Conservation (phyloP, 2,329 filamentous ascomycete genomes). For the Fusarium bulbicola region DNA sequence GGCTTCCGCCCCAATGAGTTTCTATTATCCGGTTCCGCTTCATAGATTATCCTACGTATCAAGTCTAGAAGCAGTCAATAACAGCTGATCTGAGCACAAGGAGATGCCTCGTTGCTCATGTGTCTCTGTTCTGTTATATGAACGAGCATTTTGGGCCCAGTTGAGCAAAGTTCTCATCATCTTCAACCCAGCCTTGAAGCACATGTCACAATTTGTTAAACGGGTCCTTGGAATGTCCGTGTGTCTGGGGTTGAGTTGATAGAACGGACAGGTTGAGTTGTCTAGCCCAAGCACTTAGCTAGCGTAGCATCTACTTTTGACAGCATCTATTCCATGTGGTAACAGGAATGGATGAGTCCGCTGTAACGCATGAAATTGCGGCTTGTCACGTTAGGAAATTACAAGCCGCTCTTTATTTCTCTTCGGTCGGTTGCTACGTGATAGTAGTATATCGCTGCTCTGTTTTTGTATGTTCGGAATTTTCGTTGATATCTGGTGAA, state of each 20-base stretch:
- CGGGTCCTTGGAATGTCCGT: constrained; percentile 13
- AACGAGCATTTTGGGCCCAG: not conserved
- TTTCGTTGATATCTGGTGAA: not conserved
- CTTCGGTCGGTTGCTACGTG: not conserved
- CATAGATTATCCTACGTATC: constrained; percentile 1
- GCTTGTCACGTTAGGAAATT: not conserved
- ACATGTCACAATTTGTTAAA: constrained; percentile 1
- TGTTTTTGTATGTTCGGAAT: not conserved
- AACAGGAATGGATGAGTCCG: not conserved
- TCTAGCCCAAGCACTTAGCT: not conserved
- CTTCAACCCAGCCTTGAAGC: not conserved
- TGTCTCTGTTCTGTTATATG: not conserved
- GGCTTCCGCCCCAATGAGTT: not conserved
- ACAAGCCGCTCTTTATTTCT: not conserved
- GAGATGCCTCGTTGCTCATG: constrained; percentile 8
- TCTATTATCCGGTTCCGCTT: constrained; percentile 17
- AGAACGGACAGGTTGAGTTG: constrained; percentile 8
- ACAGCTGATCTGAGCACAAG: constrained; percentile 31
- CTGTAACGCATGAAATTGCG: not conserved
- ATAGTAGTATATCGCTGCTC: not conserved
- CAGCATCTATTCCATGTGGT: constrained; percentile 4
- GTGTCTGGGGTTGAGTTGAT: constrained; percentile 17
- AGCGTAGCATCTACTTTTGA: constrained; percentile 3
- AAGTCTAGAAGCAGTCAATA: constrained; percentile 27
- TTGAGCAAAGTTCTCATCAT: not conserved